phyloP scores from a whole-genome alignment of 1,284 basidiomycete species.

The Laetiporus sulphureus region DNA sequence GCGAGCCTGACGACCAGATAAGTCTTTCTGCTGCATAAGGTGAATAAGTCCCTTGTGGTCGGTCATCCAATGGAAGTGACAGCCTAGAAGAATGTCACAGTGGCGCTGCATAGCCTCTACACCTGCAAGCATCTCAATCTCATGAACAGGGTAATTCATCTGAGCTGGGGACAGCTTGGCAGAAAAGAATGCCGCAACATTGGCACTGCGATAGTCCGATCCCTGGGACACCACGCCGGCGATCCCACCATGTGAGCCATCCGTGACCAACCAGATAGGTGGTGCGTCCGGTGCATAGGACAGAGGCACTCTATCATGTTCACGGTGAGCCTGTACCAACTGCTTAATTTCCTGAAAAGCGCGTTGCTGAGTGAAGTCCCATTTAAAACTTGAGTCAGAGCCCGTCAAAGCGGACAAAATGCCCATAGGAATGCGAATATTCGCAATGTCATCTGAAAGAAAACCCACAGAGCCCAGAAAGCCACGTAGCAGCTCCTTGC shows the following conservation, averaged over 20 bases:
- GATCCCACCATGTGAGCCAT: conserved; percentile 9
- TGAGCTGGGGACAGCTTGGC: conserved; percentile 25
- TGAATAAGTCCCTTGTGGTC: conserved; percentile 21
- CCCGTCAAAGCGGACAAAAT: conserved; percentile 12
- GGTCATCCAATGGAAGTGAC: conserved; percentile 15
- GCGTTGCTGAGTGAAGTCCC: conserved; percentile 17
- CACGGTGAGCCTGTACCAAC: conserved; percentile 11
- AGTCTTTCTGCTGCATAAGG: conserved; percentile 15
- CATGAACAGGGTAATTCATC: conserved; percentile 11
- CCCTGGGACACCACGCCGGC: conserved; percentile 16
- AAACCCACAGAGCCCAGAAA: conserved; percentile 23
- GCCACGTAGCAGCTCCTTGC: conserved; percentile 9
- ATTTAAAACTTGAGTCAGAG: conserved; percentile 7
- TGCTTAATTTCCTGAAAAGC: conserved; percentile 21
- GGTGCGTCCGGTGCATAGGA: conserved; percentile 14
- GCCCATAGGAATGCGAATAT: conserved; percentile 17
- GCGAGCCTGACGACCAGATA: conserved; percentile 16
- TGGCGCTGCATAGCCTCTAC: conserved; percentile 23
- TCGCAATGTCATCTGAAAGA: conserved; percentile 13
- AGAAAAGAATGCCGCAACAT: conserved; percentile 19
- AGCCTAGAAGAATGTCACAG: conserved; percentile 16
- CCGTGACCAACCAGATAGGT: conserved; percentile 13
- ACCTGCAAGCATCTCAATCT: conserved; percentile 24
- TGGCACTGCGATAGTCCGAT: conserved; percentile 7
- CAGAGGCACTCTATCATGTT: conserved; percentile 12